Percentiles rank a stretch among this genome's conserved stretches.
Evolutionary conservation across 2,329 filamentous ascomycete species (phyloP).

Genomic region (Colletotrichum orbiculare): DNA sequence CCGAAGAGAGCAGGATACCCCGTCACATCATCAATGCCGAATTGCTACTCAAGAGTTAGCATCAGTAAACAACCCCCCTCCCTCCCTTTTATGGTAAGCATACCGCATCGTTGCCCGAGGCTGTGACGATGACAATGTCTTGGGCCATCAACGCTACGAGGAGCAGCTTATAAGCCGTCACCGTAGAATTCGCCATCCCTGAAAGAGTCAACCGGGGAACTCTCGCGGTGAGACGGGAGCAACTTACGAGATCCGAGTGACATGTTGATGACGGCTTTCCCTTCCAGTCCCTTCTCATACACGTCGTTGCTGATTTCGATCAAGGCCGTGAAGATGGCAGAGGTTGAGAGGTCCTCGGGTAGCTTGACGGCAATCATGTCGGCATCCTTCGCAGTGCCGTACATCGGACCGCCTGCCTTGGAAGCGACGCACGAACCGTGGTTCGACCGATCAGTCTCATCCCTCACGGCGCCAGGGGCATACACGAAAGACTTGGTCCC

Average conservation of each 20-base stretch:
- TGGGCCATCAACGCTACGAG: conserved; percentile 16
- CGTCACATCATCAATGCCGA: background rate
- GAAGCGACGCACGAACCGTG: conserved; percentile 27
- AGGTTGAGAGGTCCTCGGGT: background rate
- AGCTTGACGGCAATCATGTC: conserved; percentile 18
- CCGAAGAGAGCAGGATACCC: conserved; percentile 24
- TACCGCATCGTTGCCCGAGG: conserved; percentile 20
- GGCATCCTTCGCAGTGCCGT: conserved; percentile 23
- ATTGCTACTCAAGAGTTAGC: background rate
- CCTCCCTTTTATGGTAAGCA: background rate
- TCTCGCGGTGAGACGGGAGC: too few species aligned
- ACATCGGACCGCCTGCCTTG: conserved; percentile 11
- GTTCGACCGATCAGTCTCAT: background rate
- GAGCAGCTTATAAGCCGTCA: conserved; percentile 3
- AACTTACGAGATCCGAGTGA: conserved; percentile 6
- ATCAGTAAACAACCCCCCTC: background rate
- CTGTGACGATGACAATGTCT: conserved; percentile 18
- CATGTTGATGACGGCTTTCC: conserved; percentile 14
- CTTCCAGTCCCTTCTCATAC: background rate
- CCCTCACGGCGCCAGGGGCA: background rate
- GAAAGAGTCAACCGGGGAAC: background rate
- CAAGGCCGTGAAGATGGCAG: background rate
- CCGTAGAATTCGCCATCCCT: background rate
- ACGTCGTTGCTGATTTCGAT: conserved; percentile 15
- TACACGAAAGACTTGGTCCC: conserved; percentile 10